Percentiles rank a stretch among this genome's conserved stretches.
Conservation (phyloP, 371 early-diverging fungal species). For the Rhizopus sp. region DNA sequence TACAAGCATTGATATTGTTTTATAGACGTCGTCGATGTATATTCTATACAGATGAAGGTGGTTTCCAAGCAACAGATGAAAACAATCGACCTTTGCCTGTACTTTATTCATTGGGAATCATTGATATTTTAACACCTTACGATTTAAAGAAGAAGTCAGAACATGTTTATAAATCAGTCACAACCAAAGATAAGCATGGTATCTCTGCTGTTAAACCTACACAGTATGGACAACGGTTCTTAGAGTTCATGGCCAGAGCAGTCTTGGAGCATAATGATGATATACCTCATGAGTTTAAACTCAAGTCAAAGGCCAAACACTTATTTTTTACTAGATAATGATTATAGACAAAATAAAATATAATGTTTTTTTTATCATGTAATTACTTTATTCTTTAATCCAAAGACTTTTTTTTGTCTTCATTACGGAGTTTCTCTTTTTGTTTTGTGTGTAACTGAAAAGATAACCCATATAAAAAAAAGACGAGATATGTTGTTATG, state of each 20-base stretch:
- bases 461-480: too few relatives aligned
- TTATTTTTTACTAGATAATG: not conserved
- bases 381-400: too few relatives aligned
- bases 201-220: conserved; percentile 94
- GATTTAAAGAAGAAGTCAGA: conserved; percentile 88
- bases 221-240: conserved; percentile 86
- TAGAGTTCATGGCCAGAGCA: conserved; percentile 79
- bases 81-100: conserved; percentile 64
- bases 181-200: conserved; percentile 66
- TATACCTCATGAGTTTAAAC: conserved; percentile 41
- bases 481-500: too few relatives aligned
- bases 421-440: too few relatives aligned
- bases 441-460: too few relatives aligned
- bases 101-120: conserved; percentile 94
- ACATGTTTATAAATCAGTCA: conserved; percentile 84
- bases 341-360: not conserved
- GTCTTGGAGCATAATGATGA: conserved; percentile 46
- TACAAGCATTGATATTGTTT: conserved; percentile 1
- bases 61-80: conserved; percentile 83
- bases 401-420: too few relatives aligned
- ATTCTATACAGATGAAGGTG: conserved; percentile 93
- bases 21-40: conserved; percentile 67
- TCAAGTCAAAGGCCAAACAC: conserved; percentile 9
- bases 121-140: conserved; percentile 98
- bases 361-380: not conserved